Evolutionary conservation across 2,329 filamentous ascomycete genomes (phyloP), one percentile per base, ranked within the genome.

Genomic region (Thielaviopsis punctulata): DNA sequence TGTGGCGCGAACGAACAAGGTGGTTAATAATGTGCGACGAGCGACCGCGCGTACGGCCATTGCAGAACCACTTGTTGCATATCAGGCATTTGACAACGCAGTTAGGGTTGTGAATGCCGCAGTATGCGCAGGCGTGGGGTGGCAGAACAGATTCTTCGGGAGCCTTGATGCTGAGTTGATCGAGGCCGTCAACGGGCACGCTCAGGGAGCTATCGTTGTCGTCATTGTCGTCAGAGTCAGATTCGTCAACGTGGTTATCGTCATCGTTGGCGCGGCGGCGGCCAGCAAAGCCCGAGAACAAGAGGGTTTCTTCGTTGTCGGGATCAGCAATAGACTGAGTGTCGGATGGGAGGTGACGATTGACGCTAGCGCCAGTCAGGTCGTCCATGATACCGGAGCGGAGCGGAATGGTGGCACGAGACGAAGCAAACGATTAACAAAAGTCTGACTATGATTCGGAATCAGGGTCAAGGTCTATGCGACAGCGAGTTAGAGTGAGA

Each of bases 11-110:
- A 62, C 93, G 85, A 56, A 98, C 92, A 30, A 98, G 79, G 64
- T 98, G 92, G 66, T 96, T 96, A 69, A 98, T 87, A 60, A 98
- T 96, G 65, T 98, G 92, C 30, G 90, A 95, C 23, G 90, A 95
- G 49, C 86, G 94, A 18, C 89, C 89, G 67, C 95, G 98, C 59
- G 92, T 90, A 62, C 90, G 86, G 55, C 90, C 89, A 67, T 89
- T 96, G 69, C 92, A 98, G 66, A 98, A 98, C 92, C 92, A 98
- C 65, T 96, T 98, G 71, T 79, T 90, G 72, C 92, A 98, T 56
- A 82, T 77, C 56, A 98, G 75, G 64, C 92, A 98, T 69, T 95
- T 96, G 60, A 98, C 92, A 53, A 98, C 93, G 58, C 85, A 92
- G 64, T 84, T 84, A 2, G 92, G 84, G 54, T 93, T 94, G 70